Evolutionary conservation across 106 monocot species (phyloP).

Genomic region (Agapanthus africanus): DNA sequence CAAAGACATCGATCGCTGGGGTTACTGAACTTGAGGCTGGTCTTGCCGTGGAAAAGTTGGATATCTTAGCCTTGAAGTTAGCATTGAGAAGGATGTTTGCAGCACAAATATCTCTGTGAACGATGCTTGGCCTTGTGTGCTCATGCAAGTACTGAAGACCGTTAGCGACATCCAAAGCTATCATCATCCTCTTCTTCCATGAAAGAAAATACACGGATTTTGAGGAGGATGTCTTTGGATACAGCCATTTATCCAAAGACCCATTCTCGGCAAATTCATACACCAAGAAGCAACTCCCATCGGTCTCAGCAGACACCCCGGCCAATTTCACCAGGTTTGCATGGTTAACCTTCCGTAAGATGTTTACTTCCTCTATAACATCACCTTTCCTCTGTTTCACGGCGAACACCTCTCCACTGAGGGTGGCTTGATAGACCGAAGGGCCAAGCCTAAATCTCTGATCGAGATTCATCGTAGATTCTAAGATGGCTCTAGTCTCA

Average conservation of each 20-base stretch:
- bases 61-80: constrained; percentile 46
- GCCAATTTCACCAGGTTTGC: constrained; percentile 40
- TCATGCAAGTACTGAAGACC: constrained; percentile 59
- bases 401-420: constrained; percentile 30
- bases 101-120: constrained; percentile 32
- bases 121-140: constrained; percentile 38
- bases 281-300: constrained; percentile 27
- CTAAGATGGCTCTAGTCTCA: constrained; percentile 14
- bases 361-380: constrained; percentile 23
- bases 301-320: constrained; percentile 25
- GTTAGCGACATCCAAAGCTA: constrained; percentile 44
- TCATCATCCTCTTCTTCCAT: constrained; percentile 41
- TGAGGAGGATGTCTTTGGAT: constrained; percentile 3
- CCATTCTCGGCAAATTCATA: constrained; percentile 44
- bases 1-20: constrained; percentile 22
- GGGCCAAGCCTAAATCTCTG: constrained; percentile 19
- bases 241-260: constrained; percentile 48
- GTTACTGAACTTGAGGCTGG: constrained; percentile 10
- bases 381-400: constrained; percentile 29
- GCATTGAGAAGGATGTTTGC: constrained; percentile 33
- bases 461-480: constrained; percentile 43
- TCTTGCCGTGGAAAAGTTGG: constrained; percentile 33
- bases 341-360: constrained; percentile 41
- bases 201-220: constrained; percentile 11
- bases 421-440: constrained; percentile 27